phyloP scores from a whole-genome alignment of 2,329 filamentous ascomycete species.

The Ascochyta clinopodiicola region DNA sequence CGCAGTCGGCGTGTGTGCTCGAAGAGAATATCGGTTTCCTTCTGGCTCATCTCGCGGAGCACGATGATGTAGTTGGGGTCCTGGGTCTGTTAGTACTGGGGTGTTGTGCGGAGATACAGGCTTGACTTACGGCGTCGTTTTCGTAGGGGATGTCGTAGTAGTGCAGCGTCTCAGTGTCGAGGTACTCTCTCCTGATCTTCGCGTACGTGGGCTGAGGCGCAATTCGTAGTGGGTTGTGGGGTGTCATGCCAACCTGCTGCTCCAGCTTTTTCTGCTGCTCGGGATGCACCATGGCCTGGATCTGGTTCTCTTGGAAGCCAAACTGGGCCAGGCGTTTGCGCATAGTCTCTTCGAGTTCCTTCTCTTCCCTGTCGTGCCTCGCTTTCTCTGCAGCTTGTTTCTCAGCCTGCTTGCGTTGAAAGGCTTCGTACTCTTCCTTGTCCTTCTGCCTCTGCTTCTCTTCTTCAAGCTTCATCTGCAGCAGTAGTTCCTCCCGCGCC shows the following conservation, averaged over 20 bases:
- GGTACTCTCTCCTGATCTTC: constrained; percentile 55
- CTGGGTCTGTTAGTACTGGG: constrained; percentile 19
- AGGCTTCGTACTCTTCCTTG: constrained; percentile 51
- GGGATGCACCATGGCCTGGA: constrained; percentile 56
- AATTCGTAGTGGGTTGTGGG: constrained; percentile 41
- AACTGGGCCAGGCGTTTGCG: constrained; percentile 52
- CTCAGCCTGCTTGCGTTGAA: constrained; percentile 49
- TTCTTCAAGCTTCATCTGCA: constrained; percentile 51
- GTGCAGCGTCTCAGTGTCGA: constrained; percentile 54
- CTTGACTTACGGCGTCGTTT: constrained; percentile 53
- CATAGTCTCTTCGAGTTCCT: constrained; percentile 55
- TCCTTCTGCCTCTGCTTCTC: constrained; percentile 51
- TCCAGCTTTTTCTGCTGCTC: constrained; percentile 49
- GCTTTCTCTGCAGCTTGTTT: constrained; percentile 51
- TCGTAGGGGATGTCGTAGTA: constrained; percentile 59
- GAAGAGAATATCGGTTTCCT: constrained; percentile 58
- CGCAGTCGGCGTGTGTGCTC: constrained; percentile 58
- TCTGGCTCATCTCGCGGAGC: constrained; percentile 56
- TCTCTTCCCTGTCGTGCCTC: constrained; percentile 50
- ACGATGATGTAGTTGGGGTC: constrained; percentile 59
- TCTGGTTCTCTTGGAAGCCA: constrained; percentile 56
- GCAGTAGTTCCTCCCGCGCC: constrained; percentile 46
- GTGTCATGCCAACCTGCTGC: constrained; percentile 44
- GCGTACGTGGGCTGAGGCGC: constrained; percentile 53
- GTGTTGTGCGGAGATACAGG: neutral